Evolutionary conservation across 352 stramenopile species (phyloP).

Genomic region (Phytophthora rubi): DNA sequence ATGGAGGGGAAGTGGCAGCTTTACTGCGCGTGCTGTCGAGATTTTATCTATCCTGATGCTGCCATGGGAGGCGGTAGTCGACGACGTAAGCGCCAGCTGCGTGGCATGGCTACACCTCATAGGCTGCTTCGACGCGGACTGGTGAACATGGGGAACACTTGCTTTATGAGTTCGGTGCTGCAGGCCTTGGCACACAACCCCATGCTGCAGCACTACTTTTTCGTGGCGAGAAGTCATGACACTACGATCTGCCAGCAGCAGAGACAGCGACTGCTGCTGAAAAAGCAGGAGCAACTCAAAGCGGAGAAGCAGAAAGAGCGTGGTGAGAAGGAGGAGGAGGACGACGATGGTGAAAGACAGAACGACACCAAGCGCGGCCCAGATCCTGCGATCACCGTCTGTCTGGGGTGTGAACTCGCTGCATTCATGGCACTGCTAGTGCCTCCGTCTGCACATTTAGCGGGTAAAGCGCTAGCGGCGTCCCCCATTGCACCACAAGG

Average conservation of each 20-base stretch:
- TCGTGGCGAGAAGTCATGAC: constrained; percentile 65
- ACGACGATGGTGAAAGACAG: constrained; percentile 2
- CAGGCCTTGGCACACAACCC: constrained; percentile 76
- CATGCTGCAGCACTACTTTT: constrained; percentile 77
- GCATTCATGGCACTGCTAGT: constrained; percentile 50
- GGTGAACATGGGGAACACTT: constrained; percentile 88
- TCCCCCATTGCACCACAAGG: constrained; percentile 66
- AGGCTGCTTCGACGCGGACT: constrained; percentile 56
- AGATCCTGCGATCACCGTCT: constrained; percentile 40
- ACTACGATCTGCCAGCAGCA: constrained; percentile 69
- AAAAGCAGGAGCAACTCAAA: constrained; percentile 32
- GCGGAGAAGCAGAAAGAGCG: constrained; percentile 16
- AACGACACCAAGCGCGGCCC: constrained; percentile 6
- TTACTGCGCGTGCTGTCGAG: constrained; percentile 64
- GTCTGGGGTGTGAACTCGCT: constrained; percentile 68
- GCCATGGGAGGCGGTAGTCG: constrained; percentile 23
- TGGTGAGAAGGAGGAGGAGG: neutral
- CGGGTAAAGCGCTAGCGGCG: constrained; percentile 10
- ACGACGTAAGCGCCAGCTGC: constrained; percentile 31
- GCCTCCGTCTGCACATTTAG: constrained; percentile 19
- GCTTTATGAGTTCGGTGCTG: constrained; percentile 85
- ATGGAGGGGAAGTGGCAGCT: constrained; percentile 53
- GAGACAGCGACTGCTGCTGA: constrained; percentile 38
- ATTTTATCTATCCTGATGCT: constrained; percentile 66
- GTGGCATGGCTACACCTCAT: constrained; percentile 19